Base-by-base conservation (phyloP, 306 rosid species). In the Corylus heterophylla region DNA sequence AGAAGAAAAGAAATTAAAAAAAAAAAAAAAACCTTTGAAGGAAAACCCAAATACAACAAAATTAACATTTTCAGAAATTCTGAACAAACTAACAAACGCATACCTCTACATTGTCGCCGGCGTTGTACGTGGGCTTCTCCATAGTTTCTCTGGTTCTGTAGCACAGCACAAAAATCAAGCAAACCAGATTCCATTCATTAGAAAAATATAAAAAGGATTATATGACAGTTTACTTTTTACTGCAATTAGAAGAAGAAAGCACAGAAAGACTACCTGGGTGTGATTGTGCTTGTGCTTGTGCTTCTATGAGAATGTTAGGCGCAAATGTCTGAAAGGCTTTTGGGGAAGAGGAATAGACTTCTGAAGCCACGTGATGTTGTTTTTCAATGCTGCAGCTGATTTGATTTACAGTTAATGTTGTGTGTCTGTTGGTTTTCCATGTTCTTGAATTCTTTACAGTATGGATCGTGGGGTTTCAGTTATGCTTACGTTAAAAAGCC, bases 71-170 rank as follows among this genome's bases (percentile, higher is more conserved):
- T 17, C 73, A 25, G 67, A 63, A 39, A 74, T 17, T 76, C 45
- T n/a, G 52, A 27, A 16, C 37, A 64, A 39, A 54, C 42, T 42
- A 67, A 74, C 54, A 83, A 77, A 67, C 51, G 77, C 74, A 8
- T 79, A 85, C 93, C 93, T 84, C 83, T 13, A 42, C 75, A 62
- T 68, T 74, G 69, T 82, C 86, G 44, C 54, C 84, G 37, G 64
- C 82, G 75, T 76, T 66, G 49, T 83, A 63, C 76, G 16, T 83
- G 8, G 81, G 48, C 83, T 81, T 84, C 77, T 80, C 90, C 96
- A 89, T 90, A 11, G 83, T 69, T 80, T 81, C 89, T 68, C 37
- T 78, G 48, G 71, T 81, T 75, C 80, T 87, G 89, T 88, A 80
- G 75, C 49, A 81, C 81, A 72, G 68, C 71, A 75, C 52, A 81